phyloP scores from a whole-genome alignment of 768 basidiomycete genomes.

The Thelephora ganbajun region DNA sequence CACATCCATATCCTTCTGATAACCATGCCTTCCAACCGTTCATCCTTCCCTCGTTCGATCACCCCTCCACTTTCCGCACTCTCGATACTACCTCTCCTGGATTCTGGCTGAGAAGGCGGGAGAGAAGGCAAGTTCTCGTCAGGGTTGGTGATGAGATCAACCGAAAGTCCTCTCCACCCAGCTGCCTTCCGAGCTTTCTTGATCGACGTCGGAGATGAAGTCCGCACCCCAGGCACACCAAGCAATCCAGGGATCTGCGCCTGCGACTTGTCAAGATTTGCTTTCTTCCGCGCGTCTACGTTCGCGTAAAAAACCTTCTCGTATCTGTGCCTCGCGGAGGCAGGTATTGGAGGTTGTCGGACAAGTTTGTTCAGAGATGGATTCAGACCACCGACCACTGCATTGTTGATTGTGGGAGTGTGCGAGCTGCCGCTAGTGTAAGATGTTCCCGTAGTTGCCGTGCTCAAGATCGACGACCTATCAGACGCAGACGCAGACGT shows the following conservation, averaged over 20 bases:
- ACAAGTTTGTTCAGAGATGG: constrained; percentile 17
- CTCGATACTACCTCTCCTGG: not conserved
- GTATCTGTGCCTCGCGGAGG: constrained; percentile 49
- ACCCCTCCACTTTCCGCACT: not conserved
- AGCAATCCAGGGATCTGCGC: not conserved
- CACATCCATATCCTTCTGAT: constrained; percentile 50
- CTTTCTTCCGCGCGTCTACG: constrained; percentile 32
- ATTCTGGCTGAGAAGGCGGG: not conserved
- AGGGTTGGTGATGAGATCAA: constrained; percentile 43
- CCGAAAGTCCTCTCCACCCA: constrained; percentile 63
- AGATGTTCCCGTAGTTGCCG: constrained; percentile 16
- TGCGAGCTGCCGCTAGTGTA: constrained; percentile 8
- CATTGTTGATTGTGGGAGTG: not conserved
- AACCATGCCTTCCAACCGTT: constrained; percentile 39
- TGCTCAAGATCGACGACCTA: constrained; percentile 48
- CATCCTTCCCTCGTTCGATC: constrained; percentile 18
- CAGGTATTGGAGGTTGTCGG: constrained; percentile 56
- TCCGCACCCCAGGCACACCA: not conserved
- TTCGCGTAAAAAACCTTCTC: constrained; percentile 54
- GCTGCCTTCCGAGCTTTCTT: constrained; percentile 41
- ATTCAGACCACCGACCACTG: constrained; percentile 10
- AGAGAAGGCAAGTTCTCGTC: constrained; percentile 14
- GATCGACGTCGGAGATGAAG: constrained; percentile 14
- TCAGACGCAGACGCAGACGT: constrained; percentile 34
- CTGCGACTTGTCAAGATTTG: constrained; percentile 1